Evolutionary conservation across 2,329 filamentous ascomycete species (phyloP).

Genomic region (Neofusicoccum ribis): DNA sequence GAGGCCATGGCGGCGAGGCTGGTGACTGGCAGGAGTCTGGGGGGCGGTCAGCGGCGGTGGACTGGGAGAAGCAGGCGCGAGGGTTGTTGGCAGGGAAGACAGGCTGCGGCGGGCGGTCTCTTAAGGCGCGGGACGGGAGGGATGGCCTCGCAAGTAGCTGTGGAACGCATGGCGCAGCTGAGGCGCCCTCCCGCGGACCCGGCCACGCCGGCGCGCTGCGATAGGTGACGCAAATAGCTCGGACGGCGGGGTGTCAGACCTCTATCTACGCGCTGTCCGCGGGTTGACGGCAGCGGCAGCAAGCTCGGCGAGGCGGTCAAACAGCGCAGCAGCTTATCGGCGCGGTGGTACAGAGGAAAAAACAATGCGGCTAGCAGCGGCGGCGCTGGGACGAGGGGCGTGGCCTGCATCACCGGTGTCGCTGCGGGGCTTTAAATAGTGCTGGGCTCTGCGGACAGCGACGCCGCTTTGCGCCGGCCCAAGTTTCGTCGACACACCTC

Average conservation of each 20-base stretch:
- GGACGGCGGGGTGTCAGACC: constrained; percentile 7
- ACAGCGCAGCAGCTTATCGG: constrained; percentile 4
- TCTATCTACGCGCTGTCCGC: constrained; percentile 12
- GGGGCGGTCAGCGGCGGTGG: background rate
- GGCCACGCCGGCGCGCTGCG: background rate
- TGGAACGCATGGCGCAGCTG: background rate
- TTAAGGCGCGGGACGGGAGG: background rate
- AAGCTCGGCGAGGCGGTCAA: background rate
- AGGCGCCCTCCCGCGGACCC: background rate
- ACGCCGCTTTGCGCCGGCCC: constrained; percentile 10
- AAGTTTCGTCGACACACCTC: background rate
- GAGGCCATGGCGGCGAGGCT: constrained; percentile 11
- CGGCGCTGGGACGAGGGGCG: background rate
- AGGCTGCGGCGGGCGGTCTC: constrained; percentile 3
- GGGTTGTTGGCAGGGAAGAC: background rate
- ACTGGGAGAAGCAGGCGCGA: background rate
- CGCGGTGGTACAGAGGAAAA: background rate
- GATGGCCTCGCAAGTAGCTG: background rate
- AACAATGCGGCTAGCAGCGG: background rate
- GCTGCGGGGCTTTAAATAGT: constrained; percentile 4
- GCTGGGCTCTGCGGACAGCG: background rate
- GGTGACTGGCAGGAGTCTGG: background rate
- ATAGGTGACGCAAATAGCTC: background rate
- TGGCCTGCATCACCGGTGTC: background rate
- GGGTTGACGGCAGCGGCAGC: background rate